Conservation (phyloP, 345 rosid genomes). For the Citrus australasica region DNA sequence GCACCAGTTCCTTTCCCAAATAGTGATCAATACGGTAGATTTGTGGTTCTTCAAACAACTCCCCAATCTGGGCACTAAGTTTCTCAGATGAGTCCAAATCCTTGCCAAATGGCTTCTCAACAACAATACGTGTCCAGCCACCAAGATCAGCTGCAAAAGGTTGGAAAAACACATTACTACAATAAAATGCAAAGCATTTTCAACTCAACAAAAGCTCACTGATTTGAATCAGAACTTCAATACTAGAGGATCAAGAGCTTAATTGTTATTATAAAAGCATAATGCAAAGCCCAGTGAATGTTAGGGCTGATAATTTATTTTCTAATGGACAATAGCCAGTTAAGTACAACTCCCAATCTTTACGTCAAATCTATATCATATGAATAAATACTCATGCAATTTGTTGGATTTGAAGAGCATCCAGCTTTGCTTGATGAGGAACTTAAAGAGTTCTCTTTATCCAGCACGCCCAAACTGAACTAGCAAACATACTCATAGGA, state of each 20-base stretch:
- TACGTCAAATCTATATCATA: not conserved
- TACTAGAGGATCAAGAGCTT: not conserved
- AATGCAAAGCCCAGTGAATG: not conserved
- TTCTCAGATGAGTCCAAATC: slow-evolving; percentile 85
- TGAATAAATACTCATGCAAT: not conserved
- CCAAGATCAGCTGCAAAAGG: slow-evolving; percentile 69
- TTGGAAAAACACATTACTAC: not conserved
- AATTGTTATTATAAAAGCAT: not conserved
- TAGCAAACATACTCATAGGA: not conserved
- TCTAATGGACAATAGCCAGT: not conserved
- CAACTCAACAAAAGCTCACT: not conserved
- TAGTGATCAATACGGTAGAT: slow-evolving; percentile 96
- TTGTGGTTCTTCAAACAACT: slow-evolving; percentile 84
- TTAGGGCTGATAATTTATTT: not conserved
- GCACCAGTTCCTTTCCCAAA: slow-evolving; percentile 95
- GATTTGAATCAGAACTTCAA: not conserved
- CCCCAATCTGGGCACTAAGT: slow-evolving; percentile 84
- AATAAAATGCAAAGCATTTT: not conserved
- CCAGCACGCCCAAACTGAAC: slow-evolving; percentile 3
- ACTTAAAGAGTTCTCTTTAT: not conserved
- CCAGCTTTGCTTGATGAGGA: not conserved
- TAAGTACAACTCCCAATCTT: not conserved
- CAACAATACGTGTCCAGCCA: slow-evolving; percentile 96
- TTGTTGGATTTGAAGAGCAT: not conserved
- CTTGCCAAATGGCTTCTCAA: slow-evolving; percentile 96